Conservation (phyloP, 2,329 filamentous ascomycete species). For the Aspergillus pseudoterreus region DNA sequence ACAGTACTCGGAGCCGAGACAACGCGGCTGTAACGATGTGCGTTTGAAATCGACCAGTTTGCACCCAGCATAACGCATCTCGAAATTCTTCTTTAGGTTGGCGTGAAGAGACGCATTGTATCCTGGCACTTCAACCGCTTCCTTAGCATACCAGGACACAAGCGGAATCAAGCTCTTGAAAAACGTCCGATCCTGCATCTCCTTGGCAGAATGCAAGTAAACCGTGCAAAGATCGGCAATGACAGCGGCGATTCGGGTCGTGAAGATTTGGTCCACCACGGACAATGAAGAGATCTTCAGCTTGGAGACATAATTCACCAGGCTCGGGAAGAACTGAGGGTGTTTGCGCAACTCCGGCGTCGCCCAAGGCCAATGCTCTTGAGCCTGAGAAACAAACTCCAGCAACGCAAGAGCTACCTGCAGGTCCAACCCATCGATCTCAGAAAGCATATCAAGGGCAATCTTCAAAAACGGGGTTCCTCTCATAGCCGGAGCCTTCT, state of each 20-base stretch:
- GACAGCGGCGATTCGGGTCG: constrained; percentile 72
- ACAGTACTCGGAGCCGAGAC: constrained; percentile 74
- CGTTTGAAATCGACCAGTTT: constrained; percentile 76
- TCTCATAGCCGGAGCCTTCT: constrained; percentile 48
- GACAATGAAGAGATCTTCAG: constrained; percentile 53
- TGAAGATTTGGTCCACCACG: constrained; percentile 47
- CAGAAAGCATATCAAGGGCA: constrained; percentile 67
- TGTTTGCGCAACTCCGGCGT: constrained; percentile 76
- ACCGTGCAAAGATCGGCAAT: constrained; percentile 86
- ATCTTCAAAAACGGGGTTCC: constrained; percentile 67
- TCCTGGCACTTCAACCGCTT: constrained; percentile 71
- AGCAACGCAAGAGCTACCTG: constrained; percentile 70
- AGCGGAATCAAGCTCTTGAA: constrained; percentile 70
- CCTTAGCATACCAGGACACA: constrained; percentile 73
- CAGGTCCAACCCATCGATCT: constrained; percentile 62
- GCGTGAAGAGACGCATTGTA: constrained; percentile 86
- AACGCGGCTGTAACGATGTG: constrained; percentile 61
- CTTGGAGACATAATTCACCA: constrained; percentile 67
- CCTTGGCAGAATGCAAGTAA: constrained; percentile 81
- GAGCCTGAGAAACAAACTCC: constrained; percentile 80
- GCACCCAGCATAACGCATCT: constrained; percentile 69
- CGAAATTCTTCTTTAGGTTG: constrained; percentile 82
- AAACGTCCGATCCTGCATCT: constrained; percentile 65
- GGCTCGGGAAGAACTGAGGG: constrained; percentile 65
- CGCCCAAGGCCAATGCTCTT: constrained; percentile 95